Evolutionary conservation across 1,284 basidiomycete species (phyloP).

Genomic region (Abortiporus biennis): DNA sequence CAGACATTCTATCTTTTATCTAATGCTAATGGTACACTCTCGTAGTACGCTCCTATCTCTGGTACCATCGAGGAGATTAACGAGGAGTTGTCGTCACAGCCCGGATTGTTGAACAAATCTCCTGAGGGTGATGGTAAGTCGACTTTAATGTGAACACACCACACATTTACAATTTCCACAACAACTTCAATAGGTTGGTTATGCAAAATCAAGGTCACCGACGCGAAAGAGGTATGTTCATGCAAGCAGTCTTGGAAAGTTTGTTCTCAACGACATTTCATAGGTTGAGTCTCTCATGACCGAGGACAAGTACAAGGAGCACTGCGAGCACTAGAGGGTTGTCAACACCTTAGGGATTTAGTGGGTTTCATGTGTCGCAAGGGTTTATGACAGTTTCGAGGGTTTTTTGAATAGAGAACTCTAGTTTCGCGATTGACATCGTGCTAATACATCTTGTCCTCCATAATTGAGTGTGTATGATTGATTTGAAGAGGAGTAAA

Average conservation of each 20-base stretch:
- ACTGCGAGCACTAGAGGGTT: constrained; percentile 43
- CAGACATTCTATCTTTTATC: constrained; percentile 9
- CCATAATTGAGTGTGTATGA: not conserved
- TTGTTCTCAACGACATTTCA: constrained; percentile 1
- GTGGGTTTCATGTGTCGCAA: too few relatives aligned
- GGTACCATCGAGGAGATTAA: constrained; percentile 84
- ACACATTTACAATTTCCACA: not conserved
- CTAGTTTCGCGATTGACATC: not conserved
- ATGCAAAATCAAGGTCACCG: constrained; percentile 84
- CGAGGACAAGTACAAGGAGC: constrained; percentile 74
- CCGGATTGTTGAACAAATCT: constrained; percentile 86
- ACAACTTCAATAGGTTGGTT: constrained; percentile 74
- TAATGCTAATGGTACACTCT: not conserved
- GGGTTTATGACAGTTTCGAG: too few relatives aligned
- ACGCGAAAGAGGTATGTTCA: constrained; percentile 62
- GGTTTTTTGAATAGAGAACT: not conserved
- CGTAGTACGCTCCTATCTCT: constrained; percentile 87
- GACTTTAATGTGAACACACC: not conserved
- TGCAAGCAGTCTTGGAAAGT: too few relatives aligned
- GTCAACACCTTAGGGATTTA: too few relatives aligned
- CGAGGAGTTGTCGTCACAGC: constrained; percentile 60
- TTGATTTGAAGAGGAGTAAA: not conserved
- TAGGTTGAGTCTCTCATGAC: constrained; percentile 75
- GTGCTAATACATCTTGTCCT: not conserved
- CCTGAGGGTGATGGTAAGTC: constrained; percentile 78